Conservation (phyloP, 139 green algal species). For the Tetradesmus lagerheimii region DNA sequence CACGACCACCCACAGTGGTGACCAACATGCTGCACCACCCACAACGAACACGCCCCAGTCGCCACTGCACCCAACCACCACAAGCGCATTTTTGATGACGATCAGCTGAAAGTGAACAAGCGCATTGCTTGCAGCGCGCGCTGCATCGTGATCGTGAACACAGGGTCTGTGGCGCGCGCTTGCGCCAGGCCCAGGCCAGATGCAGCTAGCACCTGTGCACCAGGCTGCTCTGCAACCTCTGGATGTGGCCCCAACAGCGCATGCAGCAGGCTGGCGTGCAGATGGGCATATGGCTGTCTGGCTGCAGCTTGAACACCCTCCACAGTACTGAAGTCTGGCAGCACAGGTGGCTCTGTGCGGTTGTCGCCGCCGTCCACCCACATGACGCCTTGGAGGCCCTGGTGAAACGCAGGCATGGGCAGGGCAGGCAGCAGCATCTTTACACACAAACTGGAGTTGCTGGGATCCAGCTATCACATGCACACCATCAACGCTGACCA, state of each 20-base stretch:
- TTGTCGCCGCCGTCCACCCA: conserved; percentile 70
- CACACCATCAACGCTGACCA: no score
- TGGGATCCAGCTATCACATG: no score
- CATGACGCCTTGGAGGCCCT: conserved; percentile 70
- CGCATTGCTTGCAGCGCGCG: conserved; percentile 62
- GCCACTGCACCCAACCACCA: no score
- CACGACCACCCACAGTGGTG: no score
- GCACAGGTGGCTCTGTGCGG: conserved; percentile 44
- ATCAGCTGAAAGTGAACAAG: conserved; percentile 64
- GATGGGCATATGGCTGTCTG: conserved; percentile 23
- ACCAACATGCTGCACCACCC: no score
- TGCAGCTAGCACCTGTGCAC: conserved; percentile 37
- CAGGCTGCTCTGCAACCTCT: conserved; percentile 12
- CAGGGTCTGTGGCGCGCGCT: conserved; percentile 40
- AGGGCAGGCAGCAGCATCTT: background rate
- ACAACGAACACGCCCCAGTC: no score
- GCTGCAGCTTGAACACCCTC: conserved; percentile 53
- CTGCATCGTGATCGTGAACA: conserved; percentile 58
- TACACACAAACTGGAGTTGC: no score
- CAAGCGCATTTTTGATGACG: background rate
- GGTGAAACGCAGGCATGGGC: background rate
- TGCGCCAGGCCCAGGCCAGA: conserved; percentile 50
- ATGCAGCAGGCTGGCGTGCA: conserved; percentile 61
- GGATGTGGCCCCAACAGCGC: conserved; percentile 43
- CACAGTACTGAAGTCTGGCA: conserved; percentile 61